phyloP scores from a whole-genome alignment of 441 rosid genomes.

The Erodium moschatum region DNA sequence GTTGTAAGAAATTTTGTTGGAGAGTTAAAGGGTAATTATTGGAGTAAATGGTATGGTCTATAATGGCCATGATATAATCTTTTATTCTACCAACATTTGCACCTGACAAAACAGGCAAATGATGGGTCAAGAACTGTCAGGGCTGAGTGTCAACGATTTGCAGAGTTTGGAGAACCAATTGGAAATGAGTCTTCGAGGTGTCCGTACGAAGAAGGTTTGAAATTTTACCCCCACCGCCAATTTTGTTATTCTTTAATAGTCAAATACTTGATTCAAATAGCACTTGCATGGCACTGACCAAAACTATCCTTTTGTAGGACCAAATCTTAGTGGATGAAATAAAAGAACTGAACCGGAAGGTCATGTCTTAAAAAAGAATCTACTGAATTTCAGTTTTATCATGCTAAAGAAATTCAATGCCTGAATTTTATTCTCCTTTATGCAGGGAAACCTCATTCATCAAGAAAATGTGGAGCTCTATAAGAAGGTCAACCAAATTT shows the following conservation, averaged over 20 bases:
- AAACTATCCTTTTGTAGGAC: slow-evolving; percentile 39
- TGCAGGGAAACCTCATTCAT: slow-evolving; percentile 66
- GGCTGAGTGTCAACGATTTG: slow-evolving; percentile 50
- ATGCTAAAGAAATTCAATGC: slow-evolving; percentile 14
- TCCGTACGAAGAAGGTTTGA: slow-evolving; percentile 52
- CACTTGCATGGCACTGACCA: slow-evolving; percentile 16
- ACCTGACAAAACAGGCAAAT: slow-evolving; percentile 52
- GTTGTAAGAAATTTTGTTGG: too few species aligned
- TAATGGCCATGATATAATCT: not conserved
- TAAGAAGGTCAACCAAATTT: slow-evolving; percentile 66
- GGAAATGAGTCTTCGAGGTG: slow-evolving; percentile 55
- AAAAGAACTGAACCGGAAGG: slow-evolving; percentile 60
- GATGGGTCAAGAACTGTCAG: slow-evolving; percentile 91
- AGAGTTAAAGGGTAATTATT: not conserved
- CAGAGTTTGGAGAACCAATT: slow-evolving; percentile 59
- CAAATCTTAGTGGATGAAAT: slow-evolving; percentile 57
- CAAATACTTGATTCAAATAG: slow-evolving; percentile 10
- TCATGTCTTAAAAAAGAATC: slow-evolving; percentile 19
- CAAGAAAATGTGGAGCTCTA: slow-evolving; percentile 82
- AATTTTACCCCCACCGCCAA: slow-evolving; percentile 4
- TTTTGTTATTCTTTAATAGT: slow-evolving; percentile 6
- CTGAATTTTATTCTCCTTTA: slow-evolving; percentile 16
- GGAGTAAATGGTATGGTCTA: not conserved
- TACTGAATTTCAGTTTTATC: slow-evolving; percentile 9
- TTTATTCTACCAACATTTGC: slow-evolving; percentile 4